Evolutionary conservation across 331 rosid species (phyloP), one percentile per base, ranked within the genome.

Genomic region (Telfairia occidentalis): DNA sequence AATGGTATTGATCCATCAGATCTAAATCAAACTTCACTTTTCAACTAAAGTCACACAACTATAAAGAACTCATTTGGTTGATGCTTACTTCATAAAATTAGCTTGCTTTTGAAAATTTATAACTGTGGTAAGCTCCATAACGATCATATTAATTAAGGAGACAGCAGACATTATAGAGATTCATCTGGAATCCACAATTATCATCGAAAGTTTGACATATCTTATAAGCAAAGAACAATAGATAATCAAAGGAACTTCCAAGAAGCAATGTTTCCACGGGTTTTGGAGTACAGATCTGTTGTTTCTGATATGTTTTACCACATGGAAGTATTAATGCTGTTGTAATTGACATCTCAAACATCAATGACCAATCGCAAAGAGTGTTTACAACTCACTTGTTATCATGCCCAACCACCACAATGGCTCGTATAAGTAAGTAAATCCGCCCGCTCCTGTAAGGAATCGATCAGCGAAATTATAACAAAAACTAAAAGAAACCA

Each of bases 321-420:
- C 7, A 67, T 23, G 40, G 16, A 69, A 69, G 29, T 23, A 43
- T 69, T 9, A 16, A 69, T 16, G 45, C 55, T 43, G 37, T 43
- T 8, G 40, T 28, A 45, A 13, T 45, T 3, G 38, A 29, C 21
- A 29, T 69, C 74, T 15, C 21, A 76, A 46, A 75, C 18, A 16
- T 2, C 24, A 71, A 28, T 16, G 8, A 23, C 43, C 34, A 63
- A 46, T 28, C 43, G 12, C 32, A 21, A 30, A 72, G 58, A 5
- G 34, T 4, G 61, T n/a, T 30, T 72, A 32, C 13, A 66, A 83
- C 98, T 91, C 86, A 94, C 98, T 94, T 64, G 98, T 94, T 82
- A 89, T 89, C 98, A 94, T 89, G 89, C 98, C 98, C 74, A 94
- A 90, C 98, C 98, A 94, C 98, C 98, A 94, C 52, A 94, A 96